phyloP scores from a whole-genome alignment of 768 basidiomycete species.

The Clavulina sp. region DNA sequence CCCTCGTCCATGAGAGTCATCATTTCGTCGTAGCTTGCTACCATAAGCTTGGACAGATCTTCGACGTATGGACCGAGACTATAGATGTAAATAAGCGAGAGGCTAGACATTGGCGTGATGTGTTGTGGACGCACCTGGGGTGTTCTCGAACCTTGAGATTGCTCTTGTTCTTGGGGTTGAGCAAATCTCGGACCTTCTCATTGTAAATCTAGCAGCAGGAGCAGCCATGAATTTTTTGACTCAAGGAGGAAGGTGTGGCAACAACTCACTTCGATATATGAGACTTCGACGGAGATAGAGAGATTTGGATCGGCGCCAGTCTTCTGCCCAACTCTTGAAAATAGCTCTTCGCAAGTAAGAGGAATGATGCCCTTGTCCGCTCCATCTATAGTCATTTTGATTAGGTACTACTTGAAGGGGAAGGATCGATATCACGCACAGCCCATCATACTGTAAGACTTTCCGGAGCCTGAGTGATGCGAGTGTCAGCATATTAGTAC shows the following conservation, averaged over 20 bases:
- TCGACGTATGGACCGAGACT: constrained; percentile 91
- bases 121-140: constrained; percentile 33
- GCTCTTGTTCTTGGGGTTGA: constrained; percentile 94
- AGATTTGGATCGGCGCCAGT: constrained; percentile 46
- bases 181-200: constrained; percentile 91
- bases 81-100: neutral
- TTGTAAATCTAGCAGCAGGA: constrained; percentile 58
- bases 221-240: neutral
- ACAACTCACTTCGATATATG: constrained; percentile 75
- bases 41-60: constrained; percentile 84
- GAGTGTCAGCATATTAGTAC: neutral
- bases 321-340: constrained; percentile 58
- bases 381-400: constrained; percentile 39
- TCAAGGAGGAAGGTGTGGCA: constrained; percentile 10
- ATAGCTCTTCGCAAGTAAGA: constrained; percentile 83
- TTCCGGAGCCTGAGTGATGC: constrained; percentile 51
- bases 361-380: constrained; percentile 96
- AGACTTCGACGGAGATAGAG: constrained; percentile 89
- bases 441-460: constrained; percentile 96
- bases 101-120: neutral
- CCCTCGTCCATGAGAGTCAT: constrained; percentile 99
- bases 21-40: constrained; percentile 87
- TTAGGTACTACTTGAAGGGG: neutral
- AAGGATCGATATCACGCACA: constrained; percentile 32
- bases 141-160: constrained; percentile 96